Conservation (phyloP, 108 stramenopile species). For the Nitzschia putrida region DNA sequence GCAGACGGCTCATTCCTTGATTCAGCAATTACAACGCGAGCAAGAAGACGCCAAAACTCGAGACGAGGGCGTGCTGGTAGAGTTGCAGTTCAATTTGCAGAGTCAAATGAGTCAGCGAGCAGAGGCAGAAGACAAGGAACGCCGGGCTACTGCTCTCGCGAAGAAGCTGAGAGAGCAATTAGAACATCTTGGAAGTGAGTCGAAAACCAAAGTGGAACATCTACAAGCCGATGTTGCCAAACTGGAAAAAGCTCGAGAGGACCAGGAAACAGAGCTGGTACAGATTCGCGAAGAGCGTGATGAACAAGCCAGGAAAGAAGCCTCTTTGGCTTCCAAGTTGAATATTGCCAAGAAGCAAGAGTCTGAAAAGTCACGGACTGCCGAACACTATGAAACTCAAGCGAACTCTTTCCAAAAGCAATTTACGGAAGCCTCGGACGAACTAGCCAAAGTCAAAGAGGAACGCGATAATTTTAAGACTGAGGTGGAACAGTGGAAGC, state of each 20-base stretch:
- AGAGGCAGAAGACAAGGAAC: conserved; percentile 44
- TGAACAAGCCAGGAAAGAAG: conserved; percentile 69
- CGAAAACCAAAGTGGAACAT: conserved; percentile 21
- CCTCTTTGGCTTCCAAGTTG: conserved; percentile 61
- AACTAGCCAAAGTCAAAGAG: conserved; percentile 35
- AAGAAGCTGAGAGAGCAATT: conserved; percentile 31
- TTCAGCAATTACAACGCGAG: conserved; percentile 24
- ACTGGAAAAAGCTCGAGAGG: conserved; percentile 10
- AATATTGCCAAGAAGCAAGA: conserved; percentile 81
- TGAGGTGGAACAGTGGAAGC: conserved; percentile 51
- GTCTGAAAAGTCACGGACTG: conserved; percentile 59
- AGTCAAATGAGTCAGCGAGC: conserved; percentile 55
- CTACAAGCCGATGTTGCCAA: conserved; percentile 4
- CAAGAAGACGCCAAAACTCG: conserved; percentile 15
- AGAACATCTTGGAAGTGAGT: conserved; percentile 28
- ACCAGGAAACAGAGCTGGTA: conserved; percentile 23
- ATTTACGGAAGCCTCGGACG: conserved; percentile 41
- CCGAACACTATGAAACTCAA: conserved; percentile 64
- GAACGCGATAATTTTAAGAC: conserved; percentile 27
- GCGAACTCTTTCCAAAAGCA: conserved; percentile 45
- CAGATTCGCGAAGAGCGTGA: conserved; percentile 61
- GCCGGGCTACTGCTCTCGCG: conserved; percentile 28
- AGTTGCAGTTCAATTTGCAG: conserved; percentile 67
- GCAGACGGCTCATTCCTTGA: conserved; percentile 23
- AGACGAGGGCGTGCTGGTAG: conserved; percentile 45